phyloP scores from a whole-genome alignment of 2,329 filamentous ascomycete genomes.

The Orbilia quercus region DNA sequence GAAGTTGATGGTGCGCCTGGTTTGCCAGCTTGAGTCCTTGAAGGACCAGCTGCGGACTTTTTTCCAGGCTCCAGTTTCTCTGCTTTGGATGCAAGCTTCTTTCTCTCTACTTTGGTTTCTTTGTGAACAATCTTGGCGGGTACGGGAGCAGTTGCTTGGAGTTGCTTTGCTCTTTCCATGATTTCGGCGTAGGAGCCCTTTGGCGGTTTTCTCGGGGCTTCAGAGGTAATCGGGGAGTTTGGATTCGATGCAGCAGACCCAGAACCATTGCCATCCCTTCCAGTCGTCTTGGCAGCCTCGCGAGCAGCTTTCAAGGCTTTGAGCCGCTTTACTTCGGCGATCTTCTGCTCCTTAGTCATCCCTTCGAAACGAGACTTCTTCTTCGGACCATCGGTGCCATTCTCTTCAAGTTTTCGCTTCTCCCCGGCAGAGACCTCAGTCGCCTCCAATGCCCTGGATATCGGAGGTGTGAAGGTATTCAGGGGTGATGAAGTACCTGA shows the following conservation, averaged over 20 bases:
- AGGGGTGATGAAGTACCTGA: conserved; percentile 41
- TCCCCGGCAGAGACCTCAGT: conserved; percentile 29
- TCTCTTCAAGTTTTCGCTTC: conserved; percentile 51
- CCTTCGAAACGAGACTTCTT: conserved; percentile 57
- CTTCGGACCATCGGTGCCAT: conserved; percentile 29
- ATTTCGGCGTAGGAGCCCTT: conserved; percentile 53
- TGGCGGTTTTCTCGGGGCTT: conserved; percentile 42
- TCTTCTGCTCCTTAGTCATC: conserved; percentile 57
- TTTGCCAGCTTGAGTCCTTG: conserved; percentile 15
- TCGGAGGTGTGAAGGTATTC: conserved; percentile 53
- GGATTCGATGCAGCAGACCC: conserved; percentile 53
- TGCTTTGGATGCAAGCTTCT: conserved; percentile 36
- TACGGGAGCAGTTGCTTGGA: conserved; percentile 32
- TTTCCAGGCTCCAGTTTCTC: conserved; percentile 43
- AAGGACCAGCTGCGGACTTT: conserved; percentile 13
- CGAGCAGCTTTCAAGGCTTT: conserved; percentile 51
- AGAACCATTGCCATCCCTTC: conserved; percentile 51
- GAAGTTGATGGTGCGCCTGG: conserved; percentile 5
- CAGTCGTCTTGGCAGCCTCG: conserved; percentile 42
- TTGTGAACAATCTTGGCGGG: conserved; percentile 54
- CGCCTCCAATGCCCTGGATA: conserved; percentile 49
- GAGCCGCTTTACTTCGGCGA: conserved; percentile 49
- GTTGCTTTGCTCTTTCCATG: conserved; percentile 51
- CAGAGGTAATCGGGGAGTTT: conserved; percentile 47
- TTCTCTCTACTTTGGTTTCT: conserved; percentile 49